phyloP scores from a whole-genome alignment of 768 basidiomycete genomes.

The Thelephora ganbajun region DNA sequence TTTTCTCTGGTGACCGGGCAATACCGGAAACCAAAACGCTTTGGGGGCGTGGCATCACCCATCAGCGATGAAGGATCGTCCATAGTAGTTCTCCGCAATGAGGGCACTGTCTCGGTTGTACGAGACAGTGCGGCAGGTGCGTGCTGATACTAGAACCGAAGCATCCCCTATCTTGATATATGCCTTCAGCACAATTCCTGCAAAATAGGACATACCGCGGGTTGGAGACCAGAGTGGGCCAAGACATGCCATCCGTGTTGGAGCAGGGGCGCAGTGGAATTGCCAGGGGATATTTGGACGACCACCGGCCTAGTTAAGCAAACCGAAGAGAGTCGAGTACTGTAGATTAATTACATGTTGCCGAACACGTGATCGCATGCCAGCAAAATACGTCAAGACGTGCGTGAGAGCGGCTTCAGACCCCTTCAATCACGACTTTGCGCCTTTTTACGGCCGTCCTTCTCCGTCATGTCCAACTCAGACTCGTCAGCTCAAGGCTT shows the following conservation, averaged over 20 bases:
- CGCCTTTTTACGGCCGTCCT: background rate
- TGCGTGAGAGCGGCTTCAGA: too few species aligned
- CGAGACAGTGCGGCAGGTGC: conserved; percentile 61
- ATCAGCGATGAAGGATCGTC: conserved; percentile 15
- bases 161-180: conserved; percentile 1
- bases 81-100: conserved; percentile 48
- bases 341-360: background rate
- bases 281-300: conserved; percentile 72
- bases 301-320: conserved; percentile 11
- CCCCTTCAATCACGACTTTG: too few species aligned
- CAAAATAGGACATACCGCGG: conserved; percentile 67
- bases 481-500: conserved; percentile 19
- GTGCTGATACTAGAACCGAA: conserved; percentile 8
- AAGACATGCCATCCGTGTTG: conserved; percentile 66
- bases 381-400: too few species aligned
- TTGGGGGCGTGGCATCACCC: conserved; percentile 24
- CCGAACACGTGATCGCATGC: too few species aligned
- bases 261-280: conserved; percentile 88
- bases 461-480: conserved; percentile 16
- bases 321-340: too few species aligned
- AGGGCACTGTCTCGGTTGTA: conserved; percentile 38
- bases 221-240: conserved; percentile 60
- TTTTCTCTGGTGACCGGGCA: conserved; percentile 83
- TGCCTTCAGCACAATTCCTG: conserved; percentile 46
- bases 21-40: conserved; percentile 67